These are phyloP conservation scores for Russula earlei DNA, from an alignment of 768 basidiomycete species.

Conservation along the genomic window DNA sequence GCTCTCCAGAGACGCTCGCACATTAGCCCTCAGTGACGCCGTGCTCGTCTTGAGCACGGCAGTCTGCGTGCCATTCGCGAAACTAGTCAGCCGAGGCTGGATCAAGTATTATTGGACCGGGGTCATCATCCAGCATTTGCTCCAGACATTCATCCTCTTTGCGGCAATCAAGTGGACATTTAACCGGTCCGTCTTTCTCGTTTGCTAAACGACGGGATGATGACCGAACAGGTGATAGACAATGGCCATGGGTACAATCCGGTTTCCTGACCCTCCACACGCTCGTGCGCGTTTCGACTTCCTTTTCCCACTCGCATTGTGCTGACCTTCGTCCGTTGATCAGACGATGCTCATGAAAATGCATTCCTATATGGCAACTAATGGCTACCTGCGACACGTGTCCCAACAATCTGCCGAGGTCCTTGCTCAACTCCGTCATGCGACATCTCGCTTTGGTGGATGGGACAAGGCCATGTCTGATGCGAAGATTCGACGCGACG, in stretches of 20 bases:
- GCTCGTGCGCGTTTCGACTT: constrained; percentile 39
- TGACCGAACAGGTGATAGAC: constrained; percentile 31
- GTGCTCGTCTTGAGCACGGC: constrained; percentile 69
- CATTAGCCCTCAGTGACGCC: constrained; percentile 75
- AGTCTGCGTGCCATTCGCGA: constrained; percentile 77
- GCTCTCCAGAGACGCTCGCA: constrained; percentile 79
- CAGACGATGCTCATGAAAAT: constrained; percentile 90
- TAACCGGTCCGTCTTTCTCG: constrained; percentile 41
- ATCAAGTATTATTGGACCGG: constrained; percentile 75
- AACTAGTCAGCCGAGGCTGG: constrained; percentile 67
- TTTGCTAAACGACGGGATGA: not conserved
- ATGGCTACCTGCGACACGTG: constrained; percentile 66
- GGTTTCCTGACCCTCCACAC: constrained; percentile 84
- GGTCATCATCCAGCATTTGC: constrained; percentile 65
- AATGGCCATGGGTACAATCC: constrained; percentile 98
- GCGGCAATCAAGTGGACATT: constrained; percentile 84
- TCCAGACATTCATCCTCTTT: constrained; percentile 67
- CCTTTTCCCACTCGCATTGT: not conserved
- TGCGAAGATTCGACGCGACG: constrained; percentile 38
- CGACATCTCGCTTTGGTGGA: constrained; percentile 48
- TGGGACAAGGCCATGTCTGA: constrained; percentile 51
- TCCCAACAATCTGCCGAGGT: constrained; percentile 37
- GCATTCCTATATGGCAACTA: constrained; percentile 87
- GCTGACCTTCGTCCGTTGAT: not conserved
- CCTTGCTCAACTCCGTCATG: constrained; percentile 37